Evolutionary conservation across 345 rosid genomes (phyloP).

Genomic region (Camelina sativa): DNA sequence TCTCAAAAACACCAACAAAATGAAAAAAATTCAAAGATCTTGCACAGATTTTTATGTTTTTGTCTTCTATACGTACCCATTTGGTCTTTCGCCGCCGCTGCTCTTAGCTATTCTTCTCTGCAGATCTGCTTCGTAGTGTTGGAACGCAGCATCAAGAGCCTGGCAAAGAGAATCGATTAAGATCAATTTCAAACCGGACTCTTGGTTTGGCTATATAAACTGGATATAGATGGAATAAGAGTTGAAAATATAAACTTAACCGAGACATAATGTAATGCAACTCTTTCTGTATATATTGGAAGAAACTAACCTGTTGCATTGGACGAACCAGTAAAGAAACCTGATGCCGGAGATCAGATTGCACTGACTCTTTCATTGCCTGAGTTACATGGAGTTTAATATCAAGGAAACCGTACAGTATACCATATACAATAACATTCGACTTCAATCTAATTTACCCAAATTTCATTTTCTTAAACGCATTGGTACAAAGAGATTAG

Average conservation of each 20-base stretch:
- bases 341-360: constrained; percentile 76
- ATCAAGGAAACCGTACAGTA: not conserved
- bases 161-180: constrained; percentile 7
- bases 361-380: constrained; percentile 86
- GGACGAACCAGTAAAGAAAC: constrained; percentile 90
- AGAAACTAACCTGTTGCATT: constrained; percentile 80
- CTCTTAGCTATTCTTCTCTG: constrained; percentile 43
- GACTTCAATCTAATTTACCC: not conserved
- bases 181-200: not conserved
- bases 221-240: not conserved
- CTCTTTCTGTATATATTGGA: constrained; percentile 5
- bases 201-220: not conserved
- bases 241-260: not conserved
- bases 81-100: constrained; percentile 33
- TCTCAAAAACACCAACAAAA: constrained; percentile 19
- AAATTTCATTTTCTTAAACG: not conserved
- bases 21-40: constrained; percentile 5
- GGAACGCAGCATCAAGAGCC: constrained; percentile 52
- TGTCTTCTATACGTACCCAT: constrained; percentile 31
- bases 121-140: constrained; percentile 48
- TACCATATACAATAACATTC: constrained; percentile 13
- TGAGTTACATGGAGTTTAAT: constrained; percentile 36
- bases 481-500: constrained; percentile 21
- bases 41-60: not conserved
- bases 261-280: constrained; percentile 13